Evolutionary conservation across 2,329 filamentous ascomycete species (phyloP).

Genomic region (Plenodomus biglobosus): DNA sequence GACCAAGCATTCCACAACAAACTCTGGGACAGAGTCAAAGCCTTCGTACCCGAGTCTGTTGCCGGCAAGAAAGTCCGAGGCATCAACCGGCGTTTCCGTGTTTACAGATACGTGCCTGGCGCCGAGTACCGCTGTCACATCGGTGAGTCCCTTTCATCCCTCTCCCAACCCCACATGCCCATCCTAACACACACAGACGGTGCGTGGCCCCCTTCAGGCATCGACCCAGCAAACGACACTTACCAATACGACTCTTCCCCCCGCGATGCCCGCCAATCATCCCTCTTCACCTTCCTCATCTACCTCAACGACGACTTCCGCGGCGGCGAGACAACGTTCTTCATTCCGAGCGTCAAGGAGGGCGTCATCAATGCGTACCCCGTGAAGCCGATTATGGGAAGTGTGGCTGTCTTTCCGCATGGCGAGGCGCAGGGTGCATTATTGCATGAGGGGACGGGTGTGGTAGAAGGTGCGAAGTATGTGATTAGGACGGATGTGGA

Average conservation of each 20-base stretch:
- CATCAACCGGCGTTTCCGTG: constrained; percentile 69
- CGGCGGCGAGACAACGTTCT: constrained; percentile 71
- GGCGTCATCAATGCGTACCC: constrained; percentile 70
- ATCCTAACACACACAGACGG: constrained; percentile 51
- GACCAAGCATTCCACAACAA: constrained; percentile 64
- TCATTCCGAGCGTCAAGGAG: constrained; percentile 64
- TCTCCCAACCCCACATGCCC: background rate
- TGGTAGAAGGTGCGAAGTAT: constrained; percentile 66
- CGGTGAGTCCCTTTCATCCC: constrained; percentile 29
- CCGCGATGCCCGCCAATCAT: constrained; percentile 61
- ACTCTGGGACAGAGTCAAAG: constrained; percentile 63
- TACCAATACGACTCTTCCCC: constrained; percentile 71
- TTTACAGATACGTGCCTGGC: constrained; percentile 72
- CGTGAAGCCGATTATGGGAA: constrained; percentile 68
- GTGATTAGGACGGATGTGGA: constrained; percentile 72
- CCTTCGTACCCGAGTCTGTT: constrained; percentile 59
- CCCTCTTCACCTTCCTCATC: constrained; percentile 68
- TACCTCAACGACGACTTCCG: constrained; percentile 73
- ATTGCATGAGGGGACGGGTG: constrained; percentile 70
- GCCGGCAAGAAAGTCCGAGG: constrained; percentile 62
- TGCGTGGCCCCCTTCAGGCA: constrained; percentile 71
- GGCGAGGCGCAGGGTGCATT: constrained; percentile 66
- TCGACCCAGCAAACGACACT: constrained; percentile 55
- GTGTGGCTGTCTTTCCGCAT: constrained; percentile 69
- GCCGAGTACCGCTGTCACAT: constrained; percentile 73